Evolutionary conservation across 352 stramenopile species (phyloP).

Genomic region (Pythium vanterpoolii): DNA sequence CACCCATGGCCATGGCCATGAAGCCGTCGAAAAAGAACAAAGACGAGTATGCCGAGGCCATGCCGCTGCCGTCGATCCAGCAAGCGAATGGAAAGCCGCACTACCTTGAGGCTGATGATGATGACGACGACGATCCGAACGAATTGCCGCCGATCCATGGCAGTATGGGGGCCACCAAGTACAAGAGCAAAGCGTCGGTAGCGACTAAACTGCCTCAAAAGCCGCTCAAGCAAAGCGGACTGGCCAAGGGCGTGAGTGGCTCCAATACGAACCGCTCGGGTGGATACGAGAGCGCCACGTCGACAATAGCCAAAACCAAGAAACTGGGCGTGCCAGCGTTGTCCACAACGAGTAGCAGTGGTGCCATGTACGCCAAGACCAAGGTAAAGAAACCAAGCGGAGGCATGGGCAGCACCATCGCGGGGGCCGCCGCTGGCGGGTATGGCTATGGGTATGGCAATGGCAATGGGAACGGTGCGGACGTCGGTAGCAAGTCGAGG

Average conservation of each 20-base stretch:
- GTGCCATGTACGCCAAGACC: background rate
- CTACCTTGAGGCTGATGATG: conserved; percentile 27
- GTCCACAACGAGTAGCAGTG: background rate
- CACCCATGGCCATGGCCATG: conserved; percentile 28
- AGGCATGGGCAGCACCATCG: background rate
- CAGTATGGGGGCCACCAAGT: conserved; percentile 17
- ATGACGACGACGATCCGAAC: conserved; percentile 37
- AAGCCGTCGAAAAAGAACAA: conserved; percentile 41
- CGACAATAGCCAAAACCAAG: conserved; percentile 1
- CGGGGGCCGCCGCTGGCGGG: conserved; percentile 3
- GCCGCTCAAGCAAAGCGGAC: conserved; percentile 6
- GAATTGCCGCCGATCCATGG: conserved; percentile 53
- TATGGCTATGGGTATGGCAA: conserved; percentile 20
- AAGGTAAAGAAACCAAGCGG: conserved; percentile 19
- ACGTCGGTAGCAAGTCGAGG: conserved; percentile 10
- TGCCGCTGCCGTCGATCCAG: conserved; percentile 52
- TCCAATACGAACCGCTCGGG: conserved; percentile 23
- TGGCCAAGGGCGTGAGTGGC: conserved; percentile 6
- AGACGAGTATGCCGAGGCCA: conserved; percentile 47
- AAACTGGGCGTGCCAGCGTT: background rate
- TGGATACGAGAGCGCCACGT: conserved; percentile 6
- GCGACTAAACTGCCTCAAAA: conserved; percentile 10
- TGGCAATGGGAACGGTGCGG: conserved; percentile 12
- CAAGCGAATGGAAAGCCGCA: conserved; percentile 5
- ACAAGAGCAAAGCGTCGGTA: conserved; percentile 8